Percentiles rank a stretch among this genome's conserved stretches.
phyloP scores from a whole-genome alignment of 2,329 filamentous ascomycete genomes.

The Ustilaginoidea virens region DNA sequence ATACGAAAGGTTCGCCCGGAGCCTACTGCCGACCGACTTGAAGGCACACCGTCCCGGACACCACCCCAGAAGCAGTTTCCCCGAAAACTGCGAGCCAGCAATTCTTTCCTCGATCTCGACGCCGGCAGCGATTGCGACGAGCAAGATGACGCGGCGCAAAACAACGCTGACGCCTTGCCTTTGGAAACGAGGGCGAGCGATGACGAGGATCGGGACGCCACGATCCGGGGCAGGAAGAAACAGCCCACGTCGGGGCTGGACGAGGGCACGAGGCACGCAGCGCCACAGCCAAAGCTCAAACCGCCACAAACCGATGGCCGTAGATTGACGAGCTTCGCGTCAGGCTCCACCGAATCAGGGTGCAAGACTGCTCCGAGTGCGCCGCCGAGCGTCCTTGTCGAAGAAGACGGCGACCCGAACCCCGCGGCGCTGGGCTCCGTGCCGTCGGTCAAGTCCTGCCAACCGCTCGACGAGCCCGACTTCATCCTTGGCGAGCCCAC shows the following conservation, averaged over 20 bases:
- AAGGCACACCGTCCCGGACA: constrained; percentile 19
- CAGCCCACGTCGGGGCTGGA: constrained; percentile 8
- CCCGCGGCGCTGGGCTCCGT: constrained; percentile 18
- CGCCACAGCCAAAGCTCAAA: too few species aligned
- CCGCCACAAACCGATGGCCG: constrained; percentile 25
- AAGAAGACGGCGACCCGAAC: constrained; percentile 22
- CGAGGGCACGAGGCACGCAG: constrained; percentile 12
- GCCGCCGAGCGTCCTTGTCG: constrained; percentile 29
- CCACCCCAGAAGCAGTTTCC: constrained; percentile 17
- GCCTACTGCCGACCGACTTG: constrained; percentile 14
- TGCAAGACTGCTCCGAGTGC: constrained; percentile 27
- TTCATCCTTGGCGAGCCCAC: constrained; percentile 43
- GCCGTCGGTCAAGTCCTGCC: constrained; percentile 16
- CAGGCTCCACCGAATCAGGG: constrained; percentile 21
- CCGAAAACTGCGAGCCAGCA: constrained; percentile 16
- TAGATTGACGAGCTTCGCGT: constrained; percentile 17
- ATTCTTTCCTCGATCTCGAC: constrained; percentile 36
- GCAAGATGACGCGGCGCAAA: constrained; percentile 8
- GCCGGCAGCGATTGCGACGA: constrained; percentile 31
- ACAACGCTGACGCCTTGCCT: constrained; percentile 3
- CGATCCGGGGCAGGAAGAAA: constrained; percentile 13
- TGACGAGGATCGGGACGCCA: constrained; percentile 12
- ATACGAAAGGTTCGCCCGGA: constrained; percentile 46
- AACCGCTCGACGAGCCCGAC: constrained; percentile 41
- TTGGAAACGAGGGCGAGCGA: constrained; percentile 1